Base-by-base conservation (phyloP, 208 protist genomes). In the Phytomonas francai region DNA sequence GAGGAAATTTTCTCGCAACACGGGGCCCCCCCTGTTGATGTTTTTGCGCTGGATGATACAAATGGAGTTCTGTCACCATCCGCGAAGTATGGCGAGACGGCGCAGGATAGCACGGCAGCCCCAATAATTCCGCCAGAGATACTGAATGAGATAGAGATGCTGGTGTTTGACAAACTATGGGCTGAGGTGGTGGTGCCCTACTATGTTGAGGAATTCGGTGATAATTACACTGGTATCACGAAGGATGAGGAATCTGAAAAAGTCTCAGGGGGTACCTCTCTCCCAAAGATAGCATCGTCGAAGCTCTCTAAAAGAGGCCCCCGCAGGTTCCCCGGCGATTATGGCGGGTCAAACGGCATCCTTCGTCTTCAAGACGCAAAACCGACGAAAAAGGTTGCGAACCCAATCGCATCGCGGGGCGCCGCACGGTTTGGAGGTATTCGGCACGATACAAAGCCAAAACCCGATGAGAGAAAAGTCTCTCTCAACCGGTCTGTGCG, bases 151-250 rank as follows among this genome's bases (percentile, higher is more conserved):
- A 25, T 59, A 32, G 71, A 71, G 39, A 19, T 80, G n/a, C 29
- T 51, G n/a, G 36, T 88, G 9, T 88, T 88, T 66, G 58, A 34
- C 8, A 62, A 65, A 28, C 9, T 88, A 14, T 85, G 79, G 83
- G 65, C 65, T 7, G 56, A 70, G 1, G 79, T 83, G 28, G 77
- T 82, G 45, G 79, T 88, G 25, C 79, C 79, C 0, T 80, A 76
- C 49, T 81, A 83, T 42, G 61, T 25, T 19, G 45, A 54, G 4
- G 16, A 54, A 54, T 25, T 54, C 16, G 25, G 19, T 54, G 19
- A 25, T 22, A 16, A 25, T 54, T 22, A 9, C 45, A 54, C 45
- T 54, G 45, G 19, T 7, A 22, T 54, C 19, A 54, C 19, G 22
- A 12, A 54, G 16, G 7, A 25, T 54, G 45, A 54, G 25, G 45